phyloP scores from a whole-genome alignment of 2,329 filamentous ascomycete genomes.

The Colletotrichum sp. region DNA sequence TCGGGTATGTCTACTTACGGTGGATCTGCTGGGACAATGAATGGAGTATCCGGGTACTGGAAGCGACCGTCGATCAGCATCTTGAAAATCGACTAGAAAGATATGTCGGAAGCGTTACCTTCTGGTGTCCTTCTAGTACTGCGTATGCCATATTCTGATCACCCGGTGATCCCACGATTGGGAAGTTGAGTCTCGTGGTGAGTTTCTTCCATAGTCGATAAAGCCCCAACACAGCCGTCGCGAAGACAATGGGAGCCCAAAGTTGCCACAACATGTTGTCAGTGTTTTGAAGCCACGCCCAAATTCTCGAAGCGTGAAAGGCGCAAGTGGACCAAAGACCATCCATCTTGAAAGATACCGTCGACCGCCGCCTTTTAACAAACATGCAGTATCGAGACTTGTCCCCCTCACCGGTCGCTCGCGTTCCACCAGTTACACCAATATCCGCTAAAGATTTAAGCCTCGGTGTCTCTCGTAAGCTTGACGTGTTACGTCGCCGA shows the following conservation, averaged over 20 bases:
- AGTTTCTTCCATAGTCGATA: not conserved
- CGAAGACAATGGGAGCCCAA: not conserved
- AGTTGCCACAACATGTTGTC: constrained; percentile 4
- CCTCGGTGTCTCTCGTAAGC: not conserved
- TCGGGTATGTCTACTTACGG: not conserved
- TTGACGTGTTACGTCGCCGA: not conserved
- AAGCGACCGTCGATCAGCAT: not conserved
- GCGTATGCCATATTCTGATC: not conserved
- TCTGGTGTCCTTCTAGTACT: not conserved
- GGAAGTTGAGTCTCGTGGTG: not conserved
- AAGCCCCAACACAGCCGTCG: not conserved
- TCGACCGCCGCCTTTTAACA: not conserved
- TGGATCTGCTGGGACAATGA: constrained; percentile 3
- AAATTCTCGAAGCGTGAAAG: not conserved
- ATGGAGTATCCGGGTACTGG: constrained; percentile 8
- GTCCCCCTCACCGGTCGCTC: not conserved
- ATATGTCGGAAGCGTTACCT: not conserved
- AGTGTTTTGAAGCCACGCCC: not conserved
- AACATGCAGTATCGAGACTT: not conserved
- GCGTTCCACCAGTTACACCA: not conserved
- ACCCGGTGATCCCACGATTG: not conserved
- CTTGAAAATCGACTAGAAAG: not conserved
- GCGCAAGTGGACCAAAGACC: not conserved
- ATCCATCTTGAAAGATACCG: not conserved
- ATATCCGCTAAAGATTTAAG: not conserved